Percentiles rank a stretch among this genome's conserved stretches.
Conservation (phyloP, 352 stramenopile species). For the Pythium phragmiticola region DNA sequence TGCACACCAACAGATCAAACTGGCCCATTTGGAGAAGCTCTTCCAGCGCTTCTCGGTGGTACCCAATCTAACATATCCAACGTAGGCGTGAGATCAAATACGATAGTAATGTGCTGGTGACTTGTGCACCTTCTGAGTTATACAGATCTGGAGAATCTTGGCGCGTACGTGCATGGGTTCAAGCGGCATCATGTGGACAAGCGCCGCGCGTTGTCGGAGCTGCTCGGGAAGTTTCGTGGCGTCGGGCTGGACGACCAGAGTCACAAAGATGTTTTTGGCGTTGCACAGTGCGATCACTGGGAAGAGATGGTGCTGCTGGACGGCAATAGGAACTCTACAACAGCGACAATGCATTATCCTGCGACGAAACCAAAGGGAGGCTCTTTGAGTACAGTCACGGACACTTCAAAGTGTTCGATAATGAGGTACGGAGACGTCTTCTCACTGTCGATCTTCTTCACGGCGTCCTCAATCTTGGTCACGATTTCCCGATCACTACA, state of each 20-base stretch:
- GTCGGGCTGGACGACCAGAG: conserved; percentile 55
- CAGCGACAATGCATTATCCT: neutral
- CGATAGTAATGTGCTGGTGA: neutral
- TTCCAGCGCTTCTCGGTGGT: conserved; percentile 54
- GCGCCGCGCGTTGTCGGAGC: conserved; percentile 38
- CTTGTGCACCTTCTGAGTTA: conserved; percentile 35
- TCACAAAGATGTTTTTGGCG: conserved; percentile 50
- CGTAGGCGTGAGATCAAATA: neutral
- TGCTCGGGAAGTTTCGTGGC: conserved; percentile 59
- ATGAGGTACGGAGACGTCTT: conserved; percentile 40
- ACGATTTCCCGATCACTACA: conserved; percentile 46
- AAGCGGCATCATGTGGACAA: conserved; percentile 44
- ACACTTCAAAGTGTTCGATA: conserved; percentile 67
- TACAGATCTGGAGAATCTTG: conserved; percentile 59
- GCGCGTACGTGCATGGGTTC: conserved; percentile 41
- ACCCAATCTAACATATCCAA: conserved; percentile 47
- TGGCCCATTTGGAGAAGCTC: conserved; percentile 33
- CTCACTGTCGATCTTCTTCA: conserved; percentile 27
- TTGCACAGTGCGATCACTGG: conserved; percentile 49
- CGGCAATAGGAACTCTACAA: conserved; percentile 33
- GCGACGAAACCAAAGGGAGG: no score
- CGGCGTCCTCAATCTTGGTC: conserved; percentile 34
- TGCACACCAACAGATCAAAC: conserved; percentile 39
- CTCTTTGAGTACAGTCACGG: neutral
- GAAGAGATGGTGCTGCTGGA: conserved; percentile 64